Evolutionary conservation across 768 basidiomycete species (phyloP), one percentile per base, ranked within the genome.

Genomic region (Rhodotorula graminis): DNA sequence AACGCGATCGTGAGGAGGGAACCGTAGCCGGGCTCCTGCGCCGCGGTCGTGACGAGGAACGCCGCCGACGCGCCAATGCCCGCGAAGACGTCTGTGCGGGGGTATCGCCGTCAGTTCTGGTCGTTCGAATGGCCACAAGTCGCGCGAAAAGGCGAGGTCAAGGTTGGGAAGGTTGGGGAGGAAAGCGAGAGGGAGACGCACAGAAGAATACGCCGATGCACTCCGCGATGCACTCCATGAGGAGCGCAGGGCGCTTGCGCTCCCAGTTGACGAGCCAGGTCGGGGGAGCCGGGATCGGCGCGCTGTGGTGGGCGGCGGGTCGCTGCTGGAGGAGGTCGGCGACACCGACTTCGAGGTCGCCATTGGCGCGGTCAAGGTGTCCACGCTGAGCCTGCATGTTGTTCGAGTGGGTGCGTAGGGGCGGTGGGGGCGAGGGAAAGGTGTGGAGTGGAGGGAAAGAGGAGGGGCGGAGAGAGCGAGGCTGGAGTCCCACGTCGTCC

Each of bases 221-320:
- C 80, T 90, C 89, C 16, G 88, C 88, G 53, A 88, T 81, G 74
- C 85, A 83, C 78, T 90, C 87, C 21, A 85, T 79, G 57, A 76
- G 61, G 42, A 76, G 66, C 21, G 65, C 40, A 21, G 75, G 75
- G 18, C 75, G 68, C 21, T 59, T 49, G 23, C 31, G 46, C 69
- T 76, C 75, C 75, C 75, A 76, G 37, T 18, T 53, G 6, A 49
- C 14, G 42, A 72, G 62, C 71, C 75, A 76, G 0, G 19, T 0
- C 1, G 75, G 75, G 12, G 71, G 69, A 0, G 29, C 10, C 0
- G 69, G 65, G 4, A 71, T 42, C 3, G 65, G 69, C 0, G 71
- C 61, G 12, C 60, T 52, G 29, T 72, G 71, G 61, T 70, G 64
- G 2, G 61, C 67, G 8, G n/a, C 40, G 8, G 27, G 37, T 1